Evolutionary conservation across 2,329 filamentous ascomycete genomes (phyloP).

Genomic region (Neophaeococcomyces mojaviensis): DNA sequence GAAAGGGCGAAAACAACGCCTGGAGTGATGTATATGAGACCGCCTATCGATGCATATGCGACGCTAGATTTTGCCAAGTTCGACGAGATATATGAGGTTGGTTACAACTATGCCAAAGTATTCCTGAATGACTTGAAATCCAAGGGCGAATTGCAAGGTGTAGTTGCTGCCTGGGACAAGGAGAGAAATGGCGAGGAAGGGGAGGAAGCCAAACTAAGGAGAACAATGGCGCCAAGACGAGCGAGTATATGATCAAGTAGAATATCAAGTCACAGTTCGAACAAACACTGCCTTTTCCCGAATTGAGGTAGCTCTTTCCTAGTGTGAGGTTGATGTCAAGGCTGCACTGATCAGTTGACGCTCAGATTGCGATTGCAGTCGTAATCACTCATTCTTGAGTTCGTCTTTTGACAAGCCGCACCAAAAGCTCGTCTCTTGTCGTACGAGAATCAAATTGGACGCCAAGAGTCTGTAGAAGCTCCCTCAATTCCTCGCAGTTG

Average conservation of each 20-base stretch:
- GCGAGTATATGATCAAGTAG: slow-evolving; percentile 80
- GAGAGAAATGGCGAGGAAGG: slow-evolving; percentile 62
- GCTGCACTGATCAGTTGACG: too few relatives aligned
- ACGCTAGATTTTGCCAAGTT: slow-evolving; percentile 96
- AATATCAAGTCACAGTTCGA: too few relatives aligned
- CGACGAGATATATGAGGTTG: slow-evolving; percentile 88
- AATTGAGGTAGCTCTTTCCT: too few relatives aligned
- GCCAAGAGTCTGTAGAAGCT: too few relatives aligned
- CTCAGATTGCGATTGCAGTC: too few relatives aligned
- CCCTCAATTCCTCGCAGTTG: too few relatives aligned
- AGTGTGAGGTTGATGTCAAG: too few relatives aligned
- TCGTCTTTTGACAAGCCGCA: too few relatives aligned
- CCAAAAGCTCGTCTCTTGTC: too few relatives aligned
- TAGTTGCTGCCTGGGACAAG: slow-evolving; percentile 42
- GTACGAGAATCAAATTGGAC: too few relatives aligned
- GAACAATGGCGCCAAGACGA: slow-evolving; percentile 71
- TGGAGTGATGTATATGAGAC: slow-evolving; percentile 92
- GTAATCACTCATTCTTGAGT: too few relatives aligned
- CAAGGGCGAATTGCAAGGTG: slow-evolving; percentile 62
- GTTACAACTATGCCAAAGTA: slow-evolving; percentile 76
- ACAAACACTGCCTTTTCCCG: too few relatives aligned
- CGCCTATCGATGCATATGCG: slow-evolving; percentile 85
- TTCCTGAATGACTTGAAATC: slow-evolving; percentile 70
- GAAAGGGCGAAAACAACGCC: slow-evolving; percentile 86
- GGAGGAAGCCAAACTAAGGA: slow-evolving; percentile 66